These are phyloP conservation scores for Yarrowia osloensis DNA, from an alignment of 805 yeast genomes.

Conservation along the genomic window DNA sequence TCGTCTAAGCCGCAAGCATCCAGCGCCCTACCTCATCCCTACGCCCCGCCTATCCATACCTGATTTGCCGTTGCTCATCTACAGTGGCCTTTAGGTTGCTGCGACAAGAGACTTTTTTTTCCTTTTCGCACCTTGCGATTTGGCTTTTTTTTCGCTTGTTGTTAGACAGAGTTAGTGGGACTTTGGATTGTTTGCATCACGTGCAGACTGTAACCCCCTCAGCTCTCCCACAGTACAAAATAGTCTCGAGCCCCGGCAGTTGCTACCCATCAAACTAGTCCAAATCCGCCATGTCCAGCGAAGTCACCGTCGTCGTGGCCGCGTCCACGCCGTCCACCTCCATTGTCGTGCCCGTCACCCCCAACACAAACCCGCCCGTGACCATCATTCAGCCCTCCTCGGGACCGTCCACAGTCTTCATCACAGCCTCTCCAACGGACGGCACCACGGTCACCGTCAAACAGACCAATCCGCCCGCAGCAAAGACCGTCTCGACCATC, in stretches of 20 bases:
- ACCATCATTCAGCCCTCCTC: not conserved
- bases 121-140: not conserved
- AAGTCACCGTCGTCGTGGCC: not conserved
- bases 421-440: not conserved
- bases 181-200: conserved; percentile 17
- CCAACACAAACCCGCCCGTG: not conserved
- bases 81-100: too few species aligned
- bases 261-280: not conserved
- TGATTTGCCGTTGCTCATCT: not conserved
- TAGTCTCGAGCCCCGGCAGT: not conserved
- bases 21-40: too few species aligned
- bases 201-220: conserved; percentile 23
- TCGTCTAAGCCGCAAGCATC: too few species aligned
- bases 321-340: not conserved
- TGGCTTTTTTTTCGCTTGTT: too few species aligned
- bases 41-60: too few species aligned
- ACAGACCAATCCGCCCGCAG: not conserved
- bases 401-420: not conserved
- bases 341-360: not conserved
- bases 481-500: conserved; percentile 1
- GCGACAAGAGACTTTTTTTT: not conserved
- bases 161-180: not conserved
- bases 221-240: conserved; percentile 11
- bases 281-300: not conserved
- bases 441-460: not conserved